A percentile compares a stretch with the other conserved stretches of the same genome.
Conservation (phyloP, 495 filamentous ascomycete species). For the Podospora didyma region DNA sequence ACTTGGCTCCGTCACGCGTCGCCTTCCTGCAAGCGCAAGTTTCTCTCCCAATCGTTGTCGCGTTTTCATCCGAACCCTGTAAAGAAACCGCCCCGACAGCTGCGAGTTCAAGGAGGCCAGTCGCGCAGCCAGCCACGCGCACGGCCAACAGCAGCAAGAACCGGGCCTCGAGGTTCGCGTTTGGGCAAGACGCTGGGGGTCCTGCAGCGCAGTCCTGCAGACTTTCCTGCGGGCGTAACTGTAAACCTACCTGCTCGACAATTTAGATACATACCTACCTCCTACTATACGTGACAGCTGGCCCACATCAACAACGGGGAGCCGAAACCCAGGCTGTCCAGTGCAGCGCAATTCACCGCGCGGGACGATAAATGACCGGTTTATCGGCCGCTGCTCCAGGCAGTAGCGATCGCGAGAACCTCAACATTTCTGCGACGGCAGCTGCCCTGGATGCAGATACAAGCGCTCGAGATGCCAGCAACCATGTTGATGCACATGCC, state of each 20-base stretch:
- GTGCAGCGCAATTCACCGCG: background rate
- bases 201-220: background rate
- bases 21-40: conserved; percentile 1
- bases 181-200: background rate
- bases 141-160: background rate
- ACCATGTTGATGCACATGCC: conserved; percentile 18
- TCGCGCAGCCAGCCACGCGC: conserved; percentile 13
- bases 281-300: background rate
- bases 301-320: background rate
- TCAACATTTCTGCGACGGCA: conserved; percentile 9
- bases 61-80: background rate
- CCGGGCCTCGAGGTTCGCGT: background rate
- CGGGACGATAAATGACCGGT: conserved; percentile 25
- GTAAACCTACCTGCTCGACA: background rate
- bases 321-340: background rate
- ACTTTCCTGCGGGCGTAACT: background rate
- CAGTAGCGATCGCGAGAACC: conserved; percentile 19
- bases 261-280: background rate
- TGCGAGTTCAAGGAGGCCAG: conserved; percentile 9
- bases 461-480: conserved; percentile 20
- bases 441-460: conserved; percentile 17
- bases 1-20: background rate
- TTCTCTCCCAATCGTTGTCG: background rate
- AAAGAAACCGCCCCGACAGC: background rate
- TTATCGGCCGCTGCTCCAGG: conserved; percentile 25